Conservation (phyloP, 352 stramenopile genomes). For the Thalassiosira sp. region DNA sequence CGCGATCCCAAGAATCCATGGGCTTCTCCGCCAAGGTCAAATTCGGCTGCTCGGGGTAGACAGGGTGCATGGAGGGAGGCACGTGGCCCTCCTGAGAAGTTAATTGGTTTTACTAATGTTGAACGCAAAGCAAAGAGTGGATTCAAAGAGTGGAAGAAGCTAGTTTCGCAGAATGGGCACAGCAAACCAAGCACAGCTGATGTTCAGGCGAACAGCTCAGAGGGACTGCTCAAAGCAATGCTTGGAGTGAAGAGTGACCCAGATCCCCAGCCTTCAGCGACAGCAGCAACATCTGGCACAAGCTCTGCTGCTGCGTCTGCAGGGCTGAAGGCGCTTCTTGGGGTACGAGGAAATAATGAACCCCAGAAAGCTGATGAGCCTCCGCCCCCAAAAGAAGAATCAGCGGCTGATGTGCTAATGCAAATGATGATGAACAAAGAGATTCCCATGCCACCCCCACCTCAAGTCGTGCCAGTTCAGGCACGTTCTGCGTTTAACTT, state of each 20-base stretch:
- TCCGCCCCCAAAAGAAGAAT: constrained; percentile 26
- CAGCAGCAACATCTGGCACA: neutral
- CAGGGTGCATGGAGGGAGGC: constrained; percentile 68
- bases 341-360: constrained; percentile 28
- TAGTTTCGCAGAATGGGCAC: constrained; percentile 39
- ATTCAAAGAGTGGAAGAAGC: constrained; percentile 63
- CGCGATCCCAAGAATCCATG: constrained; percentile 40
- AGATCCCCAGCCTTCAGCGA: constrained; percentile 3
- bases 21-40: constrained; percentile 40
- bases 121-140: constrained; percentile 58
- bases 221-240: constrained; percentile 66
- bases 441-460: constrained; percentile 15
- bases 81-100: constrained; percentile 61
- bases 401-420: constrained; percentile 65
- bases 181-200: constrained; percentile 19
- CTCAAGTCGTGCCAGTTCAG: constrained; percentile 23
- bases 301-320: constrained; percentile 17
- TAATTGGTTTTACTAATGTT: constrained; percentile 66
- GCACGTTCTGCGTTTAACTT: constrained; percentile 75
- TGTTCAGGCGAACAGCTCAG: constrained; percentile 28
- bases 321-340: constrained; percentile 63
- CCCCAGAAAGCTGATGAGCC: constrained; percentile 6
- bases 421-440: constrained; percentile 62
- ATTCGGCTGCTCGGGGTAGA: constrained; percentile 45
- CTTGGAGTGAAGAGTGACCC: constrained; percentile 55